Evolutionary conservation across 768 basidiomycete species (phyloP).

Genomic region (Boletus eberwhitei): DNA sequence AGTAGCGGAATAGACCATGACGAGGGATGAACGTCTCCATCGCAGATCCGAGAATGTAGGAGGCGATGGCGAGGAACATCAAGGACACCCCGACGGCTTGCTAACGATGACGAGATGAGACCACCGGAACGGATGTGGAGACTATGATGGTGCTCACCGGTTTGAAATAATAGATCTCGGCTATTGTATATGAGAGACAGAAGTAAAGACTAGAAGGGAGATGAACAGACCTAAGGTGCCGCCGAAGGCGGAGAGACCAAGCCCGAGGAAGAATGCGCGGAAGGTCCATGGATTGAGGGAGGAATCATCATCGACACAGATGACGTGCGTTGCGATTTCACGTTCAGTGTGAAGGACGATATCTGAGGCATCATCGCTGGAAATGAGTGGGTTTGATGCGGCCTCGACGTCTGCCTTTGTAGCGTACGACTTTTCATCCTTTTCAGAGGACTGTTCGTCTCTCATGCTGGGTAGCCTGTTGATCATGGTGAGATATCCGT

Average conservation of each 20-base stretch:
- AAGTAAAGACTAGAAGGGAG: background rate
- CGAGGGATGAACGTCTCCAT: conserved; percentile 47
- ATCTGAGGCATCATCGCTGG: conserved; percentile 11
- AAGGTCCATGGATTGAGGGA: conserved; percentile 34
- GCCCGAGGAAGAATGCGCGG: conserved; percentile 50
- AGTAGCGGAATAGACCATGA: conserved; percentile 42
- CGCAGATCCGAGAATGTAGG: conserved; percentile 46
- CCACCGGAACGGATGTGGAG: background rate
- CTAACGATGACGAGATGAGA: conserved; percentile 24
- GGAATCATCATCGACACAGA: conserved; percentile 35
- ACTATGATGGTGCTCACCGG: conserved; percentile 32
- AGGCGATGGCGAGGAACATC: conserved; percentile 52
- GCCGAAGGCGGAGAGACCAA: conserved; percentile 50
- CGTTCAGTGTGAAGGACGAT: conserved; percentile 39
- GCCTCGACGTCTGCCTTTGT: conserved; percentile 35
- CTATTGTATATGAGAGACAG: conserved; percentile 22
- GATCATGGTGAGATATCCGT: background rate
- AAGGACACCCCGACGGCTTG: conserved; percentile 50
- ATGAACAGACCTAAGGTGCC: conserved; percentile 42
- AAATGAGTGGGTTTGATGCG: background rate
- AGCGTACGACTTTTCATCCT: conserved; percentile 13
- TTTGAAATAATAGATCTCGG: conserved; percentile 62
- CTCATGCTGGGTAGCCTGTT: background rate
- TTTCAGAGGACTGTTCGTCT: conserved; percentile 12
- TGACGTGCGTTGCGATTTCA: conserved; percentile 46